These are phyloP conservation scores for Ophiorrhiza pumila DNA, from an alignment of 257 asterid species.

Conservation along the genomic window DNA sequence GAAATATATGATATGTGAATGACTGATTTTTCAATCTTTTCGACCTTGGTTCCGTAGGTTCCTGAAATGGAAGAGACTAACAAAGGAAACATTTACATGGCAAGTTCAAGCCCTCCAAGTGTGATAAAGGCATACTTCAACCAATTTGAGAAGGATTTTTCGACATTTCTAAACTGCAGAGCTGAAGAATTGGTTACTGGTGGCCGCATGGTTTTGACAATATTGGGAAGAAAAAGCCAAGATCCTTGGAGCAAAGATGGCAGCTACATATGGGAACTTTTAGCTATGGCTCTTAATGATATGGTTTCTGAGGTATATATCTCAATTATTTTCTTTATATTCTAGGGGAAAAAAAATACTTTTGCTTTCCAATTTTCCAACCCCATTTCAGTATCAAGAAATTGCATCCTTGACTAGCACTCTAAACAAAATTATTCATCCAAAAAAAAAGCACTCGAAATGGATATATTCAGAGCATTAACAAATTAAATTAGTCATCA, in stretches of 20 bases:
- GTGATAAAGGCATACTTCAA: conserved; percentile 51
- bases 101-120: conserved; percentile 35
- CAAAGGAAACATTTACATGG: conserved; percentile 47
- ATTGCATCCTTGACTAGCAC: no score
- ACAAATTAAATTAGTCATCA: no score
- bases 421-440: no score
- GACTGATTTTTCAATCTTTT: no score
- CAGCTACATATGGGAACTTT: conserved; percentile 59
- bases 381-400: no score
- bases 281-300: conserved; percentile 46
- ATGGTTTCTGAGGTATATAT: conserved; percentile 45
- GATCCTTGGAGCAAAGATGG: conserved; percentile 48
- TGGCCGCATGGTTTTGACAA: conserved; percentile 66
- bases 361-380: no score
- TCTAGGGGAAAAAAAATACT: no score
- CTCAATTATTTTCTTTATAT: no score
- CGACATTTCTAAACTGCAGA: conserved; percentile 45
- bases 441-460: no score
- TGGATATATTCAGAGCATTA: no score
- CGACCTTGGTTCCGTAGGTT: no score
- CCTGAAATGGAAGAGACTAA: conserved; percentile 19
- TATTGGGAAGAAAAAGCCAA: conserved; percentile 55
- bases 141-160: conserved; percentile 54
- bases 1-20: no score
- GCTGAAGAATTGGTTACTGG: conserved; percentile 51